Conservation (phyloP, 768 basidiomycete species). For the Kwoniella dejecticola region DNA sequence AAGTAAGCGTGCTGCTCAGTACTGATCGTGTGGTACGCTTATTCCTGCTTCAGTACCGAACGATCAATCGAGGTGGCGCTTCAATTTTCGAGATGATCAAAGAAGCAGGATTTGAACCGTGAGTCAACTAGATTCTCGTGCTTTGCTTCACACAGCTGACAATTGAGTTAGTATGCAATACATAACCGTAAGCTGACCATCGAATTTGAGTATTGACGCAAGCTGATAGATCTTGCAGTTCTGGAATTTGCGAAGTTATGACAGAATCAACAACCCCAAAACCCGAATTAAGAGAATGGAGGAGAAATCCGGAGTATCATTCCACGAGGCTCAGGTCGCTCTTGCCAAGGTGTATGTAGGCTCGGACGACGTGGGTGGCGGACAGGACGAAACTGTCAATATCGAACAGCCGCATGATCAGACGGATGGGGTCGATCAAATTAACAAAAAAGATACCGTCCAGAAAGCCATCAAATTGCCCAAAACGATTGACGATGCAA, state of each 20-base stretch:
- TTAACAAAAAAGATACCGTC: slow-evolving; percentile 61
- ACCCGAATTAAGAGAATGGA: slow-evolving; percentile 72
- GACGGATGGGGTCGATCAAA: slow-evolving; percentile 60
- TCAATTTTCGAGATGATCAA: slow-evolving; percentile 83
- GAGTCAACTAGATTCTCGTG: no score
- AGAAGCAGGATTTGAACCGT: slow-evolving; percentile 68
- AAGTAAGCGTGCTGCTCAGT: slow-evolving; percentile 11
- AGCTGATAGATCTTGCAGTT: slow-evolving; percentile 58
- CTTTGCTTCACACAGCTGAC: no score
- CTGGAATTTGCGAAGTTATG: slow-evolving; percentile 89
- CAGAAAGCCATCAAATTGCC: slow-evolving; percentile 73
- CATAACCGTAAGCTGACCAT: slow-evolving; percentile 31
- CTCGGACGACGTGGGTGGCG: slow-evolving; percentile 50
- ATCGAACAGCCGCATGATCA: slow-evolving; percentile 60
- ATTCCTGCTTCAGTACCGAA: slow-evolving; percentile 57
- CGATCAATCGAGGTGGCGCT: slow-evolving; percentile 83
- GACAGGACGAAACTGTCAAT: slow-evolving; percentile 65
- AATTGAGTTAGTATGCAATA: slow-evolving; percentile 32
- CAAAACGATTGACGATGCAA: slow-evolving; percentile 67
- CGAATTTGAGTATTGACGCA: no score
- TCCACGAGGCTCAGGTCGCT: slow-evolving; percentile 83
- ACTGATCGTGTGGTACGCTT: not conserved
- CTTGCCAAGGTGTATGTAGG: slow-evolving; percentile 58
- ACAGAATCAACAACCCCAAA: slow-evolving; percentile 70
- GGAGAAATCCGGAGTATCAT: slow-evolving; percentile 70